Percentiles rank a stretch among this genome's conserved stretches.
Evolutionary conservation across 208 protist species (phyloP).

Genomic region (Wallacemonas sp.): DNA sequence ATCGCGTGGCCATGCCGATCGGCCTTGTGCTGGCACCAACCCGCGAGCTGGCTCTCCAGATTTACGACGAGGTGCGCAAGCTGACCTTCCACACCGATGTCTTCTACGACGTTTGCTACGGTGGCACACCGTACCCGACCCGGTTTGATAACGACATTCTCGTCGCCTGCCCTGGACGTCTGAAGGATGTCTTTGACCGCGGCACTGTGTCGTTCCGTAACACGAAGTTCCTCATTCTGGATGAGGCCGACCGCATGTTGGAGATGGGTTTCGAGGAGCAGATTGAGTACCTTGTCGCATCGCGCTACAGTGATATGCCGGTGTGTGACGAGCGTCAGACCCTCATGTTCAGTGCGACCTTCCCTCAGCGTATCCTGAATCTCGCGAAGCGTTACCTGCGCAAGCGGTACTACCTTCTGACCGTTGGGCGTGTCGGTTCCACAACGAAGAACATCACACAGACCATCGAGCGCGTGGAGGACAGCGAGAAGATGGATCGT

Average conservation of each 20-base stretch:
- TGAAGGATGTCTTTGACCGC: constrained; percentile 89
- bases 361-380: constrained; percentile 97
- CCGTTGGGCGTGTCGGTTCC: constrained; percentile 97
- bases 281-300: constrained; percentile 96
- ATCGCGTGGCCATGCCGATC: constrained; percentile 60
- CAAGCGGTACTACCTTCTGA: constrained; percentile 96
- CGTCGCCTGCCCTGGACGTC: constrained; percentile 88
- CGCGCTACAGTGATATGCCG: constrained; percentile 92
- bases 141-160: constrained; percentile 96
- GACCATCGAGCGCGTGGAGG: constrained; percentile 71
- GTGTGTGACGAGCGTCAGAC: constrained; percentile 95
- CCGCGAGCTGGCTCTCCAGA: constrained; percentile 95
- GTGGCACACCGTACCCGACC: constrained; percentile 92
- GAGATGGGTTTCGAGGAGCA: constrained; percentile 99
- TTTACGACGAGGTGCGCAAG: constrained; percentile 95
- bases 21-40: constrained; percentile 95
- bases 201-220: constrained; percentile 74
- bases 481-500: constrained; percentile 67
- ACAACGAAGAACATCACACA: constrained; percentile 97
- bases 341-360: constrained; percentile 99
- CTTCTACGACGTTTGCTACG: constrained; percentile 96
- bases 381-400: constrained; percentile 96
- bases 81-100: constrained; percentile 94
- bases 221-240: constrained; percentile 95
- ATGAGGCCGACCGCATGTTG: constrained; percentile 99